Evolutionary conservation across 2,329 filamentous ascomycete species (phyloP).

Genomic region (Aciculosporium take): DNA sequence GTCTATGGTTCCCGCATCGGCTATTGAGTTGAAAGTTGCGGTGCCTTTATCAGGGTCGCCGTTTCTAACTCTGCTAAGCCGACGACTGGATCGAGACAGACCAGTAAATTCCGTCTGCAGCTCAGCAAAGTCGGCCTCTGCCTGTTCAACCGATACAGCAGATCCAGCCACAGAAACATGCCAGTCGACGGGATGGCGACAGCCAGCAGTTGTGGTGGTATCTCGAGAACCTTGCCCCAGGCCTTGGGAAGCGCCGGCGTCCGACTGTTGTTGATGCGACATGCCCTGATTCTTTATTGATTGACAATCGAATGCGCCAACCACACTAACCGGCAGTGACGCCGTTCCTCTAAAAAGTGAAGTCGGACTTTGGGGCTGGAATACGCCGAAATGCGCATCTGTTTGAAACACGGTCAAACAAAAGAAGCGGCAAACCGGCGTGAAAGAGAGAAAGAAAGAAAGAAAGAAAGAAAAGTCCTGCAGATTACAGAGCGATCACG

Average conservation of each 20-base stretch:
- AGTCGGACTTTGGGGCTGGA: no score
- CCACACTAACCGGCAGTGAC: no score
- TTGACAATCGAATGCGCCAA: not conserved
- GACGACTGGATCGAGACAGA: slow-evolving; percentile 36
- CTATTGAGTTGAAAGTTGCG: no score
- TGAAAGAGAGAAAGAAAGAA: no score
- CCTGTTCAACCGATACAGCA: slow-evolving; percentile 51
- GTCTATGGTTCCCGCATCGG: slow-evolving; percentile 22
- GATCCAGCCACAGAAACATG: not conserved
- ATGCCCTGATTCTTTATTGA: not conserved
- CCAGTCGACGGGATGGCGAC: not conserved
- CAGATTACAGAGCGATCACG: no score
- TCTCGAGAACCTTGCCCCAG: not conserved
- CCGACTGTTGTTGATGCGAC: not conserved
- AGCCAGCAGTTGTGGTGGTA: not conserved
- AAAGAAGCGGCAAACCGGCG: no score
- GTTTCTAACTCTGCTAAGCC: slow-evolving; percentile 11
- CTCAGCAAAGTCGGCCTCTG: slow-evolving; percentile 56
- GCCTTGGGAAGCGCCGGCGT: not conserved
- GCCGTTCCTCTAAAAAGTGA: no score
- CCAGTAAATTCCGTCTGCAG: slow-evolving; percentile 47
- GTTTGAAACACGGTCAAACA: no score
- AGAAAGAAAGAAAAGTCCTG: no score
- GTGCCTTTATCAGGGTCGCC: slow-evolving; percentile 46
- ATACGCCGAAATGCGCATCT: no score